A percentile compares a stretch with the other conserved stretches of the same genome.
Conservation (phyloP, 306 rosid genomes). For the Carpinus fangiana region DNA sequence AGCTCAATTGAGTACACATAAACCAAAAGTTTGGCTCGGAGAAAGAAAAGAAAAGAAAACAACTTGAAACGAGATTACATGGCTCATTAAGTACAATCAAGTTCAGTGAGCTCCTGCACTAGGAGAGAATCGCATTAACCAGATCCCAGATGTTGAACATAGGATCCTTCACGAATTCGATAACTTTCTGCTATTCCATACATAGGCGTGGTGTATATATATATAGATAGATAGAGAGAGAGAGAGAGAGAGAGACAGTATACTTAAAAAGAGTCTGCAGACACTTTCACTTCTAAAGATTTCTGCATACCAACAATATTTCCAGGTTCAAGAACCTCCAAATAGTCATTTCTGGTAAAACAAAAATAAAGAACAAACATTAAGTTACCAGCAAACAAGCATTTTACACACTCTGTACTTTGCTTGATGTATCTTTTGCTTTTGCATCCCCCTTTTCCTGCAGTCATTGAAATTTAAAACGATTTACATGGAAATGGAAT, state of each 20-base stretch:
- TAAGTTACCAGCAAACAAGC: constrained; percentile 26
- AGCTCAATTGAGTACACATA: constrained; percentile 24
- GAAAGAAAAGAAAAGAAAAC: constrained; percentile 10
- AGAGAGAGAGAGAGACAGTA: background rate
- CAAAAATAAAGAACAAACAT: constrained; percentile 15
- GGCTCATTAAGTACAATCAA: constrained; percentile 37
- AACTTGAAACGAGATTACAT: constrained; percentile 31
- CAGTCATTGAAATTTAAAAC: constrained; percentile 18
- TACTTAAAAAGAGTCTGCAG: constrained; percentile 46
- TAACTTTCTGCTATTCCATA: constrained; percentile 30
- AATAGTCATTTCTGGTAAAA: constrained; percentile 4
- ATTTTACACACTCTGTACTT: constrained; percentile 72
- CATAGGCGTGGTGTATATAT: constrained; percentile 42
- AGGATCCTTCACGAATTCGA: constrained; percentile 38
- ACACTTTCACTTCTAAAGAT: constrained; percentile 38
- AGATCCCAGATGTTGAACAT: constrained; percentile 38
- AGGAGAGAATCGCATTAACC: constrained; percentile 36
- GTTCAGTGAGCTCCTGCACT: constrained; percentile 37
- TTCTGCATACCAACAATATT: constrained; percentile 41
- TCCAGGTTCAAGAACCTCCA: constrained; percentile 18
- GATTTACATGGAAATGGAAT: background rate
- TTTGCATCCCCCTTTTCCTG: constrained; percentile 75
- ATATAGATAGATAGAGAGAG: constrained; percentile 26
- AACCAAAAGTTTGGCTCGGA: background rate
- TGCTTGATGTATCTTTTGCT: constrained; percentile 71